These are phyloP conservation scores for Bryoerythrophyllum caledonicum DNA, from an alignment of 225 moss, liverwort and hornwort genomes.

Conservation along the genomic window DNA sequence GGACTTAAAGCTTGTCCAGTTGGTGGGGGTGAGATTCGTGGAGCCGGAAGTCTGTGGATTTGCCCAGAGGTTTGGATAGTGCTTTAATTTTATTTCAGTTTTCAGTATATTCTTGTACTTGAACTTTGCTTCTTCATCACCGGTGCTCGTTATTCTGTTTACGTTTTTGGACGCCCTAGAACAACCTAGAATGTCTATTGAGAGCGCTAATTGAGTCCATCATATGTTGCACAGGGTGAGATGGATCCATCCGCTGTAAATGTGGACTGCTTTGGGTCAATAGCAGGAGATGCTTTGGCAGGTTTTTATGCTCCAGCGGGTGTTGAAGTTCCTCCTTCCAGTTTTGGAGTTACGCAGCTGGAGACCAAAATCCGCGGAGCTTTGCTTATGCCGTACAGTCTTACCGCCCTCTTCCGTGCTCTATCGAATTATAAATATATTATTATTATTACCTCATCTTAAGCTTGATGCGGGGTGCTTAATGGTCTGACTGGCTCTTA, in stretches of 20 bases:
- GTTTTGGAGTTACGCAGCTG: conserved; percentile 77
- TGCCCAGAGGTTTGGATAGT: conserved; percentile 86
- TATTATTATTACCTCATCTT: not conserved
- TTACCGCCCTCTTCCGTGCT: conserved; percentile 18
- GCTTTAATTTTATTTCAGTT: conserved; percentile 15
- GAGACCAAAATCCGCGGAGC: conserved; percentile 95
- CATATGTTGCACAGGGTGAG: conserved; percentile 70
- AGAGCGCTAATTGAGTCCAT: conserved; percentile 16
- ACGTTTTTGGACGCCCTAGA: conserved; percentile 9
- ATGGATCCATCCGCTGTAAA: conserved; percentile 81
- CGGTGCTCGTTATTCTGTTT: not conserved
- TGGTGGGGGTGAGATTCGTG: conserved; percentile 98
- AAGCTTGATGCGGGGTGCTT: not conserved
- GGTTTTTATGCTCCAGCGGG: conserved; percentile 77
- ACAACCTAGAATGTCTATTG: conserved; percentile 1
- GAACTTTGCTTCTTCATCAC: conserved; percentile 1
- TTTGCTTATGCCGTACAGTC: conserved; percentile 84
- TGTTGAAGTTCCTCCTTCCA: conserved; percentile 71
- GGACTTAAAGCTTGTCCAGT: conserved; percentile 85
- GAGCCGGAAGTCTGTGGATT: conserved; percentile 91
- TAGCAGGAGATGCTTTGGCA: conserved; percentile 77
- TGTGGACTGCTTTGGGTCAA: conserved; percentile 90
- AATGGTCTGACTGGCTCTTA: conserved; percentile 1
- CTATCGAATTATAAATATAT: not conserved
- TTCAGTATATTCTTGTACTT: not conserved